These are phyloP conservation scores for Medicago lupulina DNA, from an alignment of 306 rosid genomes.

Conservation along the genomic window DNA sequence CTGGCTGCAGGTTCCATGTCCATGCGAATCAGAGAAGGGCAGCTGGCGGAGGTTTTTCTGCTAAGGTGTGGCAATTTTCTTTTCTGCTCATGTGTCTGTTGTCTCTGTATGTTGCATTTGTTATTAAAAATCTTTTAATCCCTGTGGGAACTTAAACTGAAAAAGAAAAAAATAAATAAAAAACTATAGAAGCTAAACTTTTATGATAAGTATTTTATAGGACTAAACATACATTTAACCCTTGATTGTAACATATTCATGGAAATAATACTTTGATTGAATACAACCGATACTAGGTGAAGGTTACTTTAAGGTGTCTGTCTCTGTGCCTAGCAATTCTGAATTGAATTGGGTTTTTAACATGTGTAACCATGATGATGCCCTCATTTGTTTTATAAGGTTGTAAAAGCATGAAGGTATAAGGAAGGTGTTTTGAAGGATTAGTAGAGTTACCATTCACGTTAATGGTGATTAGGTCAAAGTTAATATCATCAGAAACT, in stretches of 20 bases:
- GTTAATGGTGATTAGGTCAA: neutral
- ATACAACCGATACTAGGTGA: neutral
- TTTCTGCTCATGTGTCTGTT: conserved; percentile 15
- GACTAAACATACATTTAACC: neutral
- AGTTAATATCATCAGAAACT: neutral
- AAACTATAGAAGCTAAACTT: neutral
- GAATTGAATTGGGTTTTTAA: neutral
- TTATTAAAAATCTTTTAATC: neutral
- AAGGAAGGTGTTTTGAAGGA: neutral
- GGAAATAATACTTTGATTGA: neutral
- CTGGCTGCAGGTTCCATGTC: conserved; percentile 67
- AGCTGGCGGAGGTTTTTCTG: conserved; percentile 53
- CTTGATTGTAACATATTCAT: neutral
- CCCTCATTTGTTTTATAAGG: neutral
- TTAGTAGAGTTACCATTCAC: neutral
- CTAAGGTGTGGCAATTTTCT: conserved; percentile 57
- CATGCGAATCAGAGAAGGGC: conserved; percentile 61
- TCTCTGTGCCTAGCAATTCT: neutral
- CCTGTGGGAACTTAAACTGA: neutral
- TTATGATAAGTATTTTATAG: neutral
- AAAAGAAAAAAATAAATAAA: neutral
- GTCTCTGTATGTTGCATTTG: conserved; percentile 10
- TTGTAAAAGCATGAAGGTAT: neutral
- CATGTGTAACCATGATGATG: neutral
- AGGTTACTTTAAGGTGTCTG: neutral